A percentile compares a stretch with the other conserved stretches of the same genome.
phyloP scores from a whole-genome alignment of 768 basidiomycete species.

The Amanita pseudoporphyria region DNA sequence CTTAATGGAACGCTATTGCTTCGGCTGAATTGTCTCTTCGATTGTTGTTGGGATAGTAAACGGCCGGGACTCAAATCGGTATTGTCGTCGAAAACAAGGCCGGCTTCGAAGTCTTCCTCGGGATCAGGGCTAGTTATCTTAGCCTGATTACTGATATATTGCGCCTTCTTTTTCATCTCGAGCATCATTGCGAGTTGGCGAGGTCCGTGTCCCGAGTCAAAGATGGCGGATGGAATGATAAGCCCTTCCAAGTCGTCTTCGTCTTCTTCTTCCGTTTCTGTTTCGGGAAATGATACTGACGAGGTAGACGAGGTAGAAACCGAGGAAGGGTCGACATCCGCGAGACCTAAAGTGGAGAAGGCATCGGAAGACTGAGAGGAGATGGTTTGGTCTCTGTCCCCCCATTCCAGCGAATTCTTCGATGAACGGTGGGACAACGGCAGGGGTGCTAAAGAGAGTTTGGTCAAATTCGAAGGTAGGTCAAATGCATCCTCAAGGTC shows the following conservation, averaged over 20 bases:
- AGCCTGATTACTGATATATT: slow-evolving; percentile 25
- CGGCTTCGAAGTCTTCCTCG: slow-evolving; percentile 82
- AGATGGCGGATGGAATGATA: slow-evolving; percentile 65
- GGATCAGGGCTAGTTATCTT: slow-evolving; percentile 51
- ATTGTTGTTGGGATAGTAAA: slow-evolving; percentile 40
- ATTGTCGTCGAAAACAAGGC: slow-evolving; percentile 77
- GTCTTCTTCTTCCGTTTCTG: slow-evolving; percentile 66
- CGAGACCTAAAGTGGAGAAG: slow-evolving; percentile 72
- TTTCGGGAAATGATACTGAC: slow-evolving; percentile 53
- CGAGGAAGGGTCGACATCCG: slow-evolving; percentile 61
- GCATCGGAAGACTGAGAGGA: slow-evolving; percentile 86
- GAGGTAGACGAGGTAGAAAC: slow-evolving; percentile 61
- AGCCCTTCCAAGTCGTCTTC: slow-evolving; percentile 76
- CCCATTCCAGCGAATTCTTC: slow-evolving; percentile 79
- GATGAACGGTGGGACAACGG: slow-evolving; percentile 71
- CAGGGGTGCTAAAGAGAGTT: slow-evolving; percentile 72
- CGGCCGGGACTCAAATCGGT: slow-evolving; percentile 75
- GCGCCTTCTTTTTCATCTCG: slow-evolving; percentile 46
- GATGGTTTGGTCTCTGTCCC: slow-evolving; percentile 73
- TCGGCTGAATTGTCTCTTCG: slow-evolving; percentile 35
- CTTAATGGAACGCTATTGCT: slow-evolving; percentile 54
- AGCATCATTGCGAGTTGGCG: slow-evolving; percentile 41
- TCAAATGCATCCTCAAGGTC: slow-evolving; percentile 82
- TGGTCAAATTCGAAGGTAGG: slow-evolving; percentile 71
- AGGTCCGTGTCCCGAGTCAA: slow-evolving; percentile 59